Conservation (phyloP, 2,329 filamentous ascomycete genomes). For the Cladophialophora immunda region DNA sequence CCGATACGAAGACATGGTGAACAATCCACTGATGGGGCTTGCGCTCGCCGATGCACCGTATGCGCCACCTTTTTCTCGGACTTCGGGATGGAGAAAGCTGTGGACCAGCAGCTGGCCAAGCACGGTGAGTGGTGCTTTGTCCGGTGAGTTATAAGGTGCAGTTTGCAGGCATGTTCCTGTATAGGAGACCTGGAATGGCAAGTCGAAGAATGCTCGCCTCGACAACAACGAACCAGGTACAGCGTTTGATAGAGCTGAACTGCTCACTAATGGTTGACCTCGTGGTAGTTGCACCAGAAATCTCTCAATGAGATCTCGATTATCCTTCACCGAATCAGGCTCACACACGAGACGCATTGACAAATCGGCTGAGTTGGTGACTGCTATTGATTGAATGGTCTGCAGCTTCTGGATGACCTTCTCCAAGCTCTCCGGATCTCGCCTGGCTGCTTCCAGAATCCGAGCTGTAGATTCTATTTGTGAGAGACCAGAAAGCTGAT, state of each 20-base stretch:
- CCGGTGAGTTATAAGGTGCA: slow-evolving; percentile 78
- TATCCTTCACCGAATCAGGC: slow-evolving; percentile 72
- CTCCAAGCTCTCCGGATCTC: slow-evolving; percentile 72
- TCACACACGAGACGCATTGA: slow-evolving; percentile 89
- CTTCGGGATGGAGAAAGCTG: slow-evolving; percentile 96
- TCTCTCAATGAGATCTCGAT: slow-evolving; percentile 73
- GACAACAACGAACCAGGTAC: slow-evolving; percentile 51
- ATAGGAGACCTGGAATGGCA: slow-evolving; percentile 98
- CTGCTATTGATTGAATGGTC: slow-evolving; percentile 79
- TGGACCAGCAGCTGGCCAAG: slow-evolving; percentile 92
- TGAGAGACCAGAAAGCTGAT: slow-evolving; percentile 88
- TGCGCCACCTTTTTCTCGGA: slow-evolving; percentile 95
- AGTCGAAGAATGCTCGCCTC: slow-evolving; percentile 83
- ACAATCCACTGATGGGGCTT: slow-evolving; percentile 80
- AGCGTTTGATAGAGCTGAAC: slow-evolving; percentile 38
- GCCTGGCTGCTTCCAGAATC: slow-evolving; percentile 73
- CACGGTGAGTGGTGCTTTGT: slow-evolving; percentile 83
- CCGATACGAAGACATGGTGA: slow-evolving; percentile 95
- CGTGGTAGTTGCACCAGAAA: slow-evolving; percentile 73
- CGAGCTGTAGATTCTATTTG: slow-evolving; percentile 86
- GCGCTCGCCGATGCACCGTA: slow-evolving; percentile 93
- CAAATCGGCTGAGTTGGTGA: slow-evolving; percentile 72
- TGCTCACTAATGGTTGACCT: slow-evolving; percentile 48
- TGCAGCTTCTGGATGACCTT: slow-evolving; percentile 86
- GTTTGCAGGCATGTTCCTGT: slow-evolving; percentile 83